Conservation (phyloP, 164 flowering plant genomes). For the Umbellularia californica region DNA sequence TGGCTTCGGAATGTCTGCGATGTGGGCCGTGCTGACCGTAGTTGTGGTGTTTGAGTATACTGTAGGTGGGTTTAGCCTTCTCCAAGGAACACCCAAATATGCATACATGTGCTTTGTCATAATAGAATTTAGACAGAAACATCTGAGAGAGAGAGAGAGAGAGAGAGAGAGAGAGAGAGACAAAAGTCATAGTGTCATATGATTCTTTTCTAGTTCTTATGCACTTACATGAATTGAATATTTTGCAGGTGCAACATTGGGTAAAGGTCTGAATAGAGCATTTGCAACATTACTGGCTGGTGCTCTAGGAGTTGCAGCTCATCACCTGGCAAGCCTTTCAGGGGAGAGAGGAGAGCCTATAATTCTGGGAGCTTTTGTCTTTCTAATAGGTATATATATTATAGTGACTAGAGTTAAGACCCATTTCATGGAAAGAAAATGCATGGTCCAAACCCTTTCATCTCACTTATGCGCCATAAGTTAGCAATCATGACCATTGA, state of each 20-base stretch:
- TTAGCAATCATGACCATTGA: neutral
- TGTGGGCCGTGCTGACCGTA: slow-evolving; percentile 86
- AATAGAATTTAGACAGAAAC: no score
- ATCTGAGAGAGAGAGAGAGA: no score
- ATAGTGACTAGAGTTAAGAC: no score
- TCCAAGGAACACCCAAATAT: neutral
- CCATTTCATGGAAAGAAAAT: no score
- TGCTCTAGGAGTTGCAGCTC: slow-evolving; percentile 60
- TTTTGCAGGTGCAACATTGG: slow-evolving; percentile 56
- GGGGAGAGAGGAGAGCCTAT: slow-evolving; percentile 59
- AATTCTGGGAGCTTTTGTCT: slow-evolving; percentile 52
- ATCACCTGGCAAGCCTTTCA: slow-evolving; percentile 43
- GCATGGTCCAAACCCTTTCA: no score
- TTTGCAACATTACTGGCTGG: slow-evolving; percentile 69
- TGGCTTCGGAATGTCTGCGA: slow-evolving; percentile 54
- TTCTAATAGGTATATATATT: slow-evolving; percentile 45
- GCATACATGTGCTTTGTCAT: no score
- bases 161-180: no score
- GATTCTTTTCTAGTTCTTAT: no score
- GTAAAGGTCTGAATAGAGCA: slow-evolving; percentile 63
- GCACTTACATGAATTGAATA: neutral
- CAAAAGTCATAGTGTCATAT: no score
- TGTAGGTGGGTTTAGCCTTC: slow-evolving; percentile 47
- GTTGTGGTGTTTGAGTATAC: slow-evolving; percentile 74
- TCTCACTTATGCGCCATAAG: no score